Percentiles rank a stretch among this genome's conserved stretches.
Evolutionary conservation across 139 green algal genomes (phyloP).

Genomic region (Chlorella sp.): DNA sequence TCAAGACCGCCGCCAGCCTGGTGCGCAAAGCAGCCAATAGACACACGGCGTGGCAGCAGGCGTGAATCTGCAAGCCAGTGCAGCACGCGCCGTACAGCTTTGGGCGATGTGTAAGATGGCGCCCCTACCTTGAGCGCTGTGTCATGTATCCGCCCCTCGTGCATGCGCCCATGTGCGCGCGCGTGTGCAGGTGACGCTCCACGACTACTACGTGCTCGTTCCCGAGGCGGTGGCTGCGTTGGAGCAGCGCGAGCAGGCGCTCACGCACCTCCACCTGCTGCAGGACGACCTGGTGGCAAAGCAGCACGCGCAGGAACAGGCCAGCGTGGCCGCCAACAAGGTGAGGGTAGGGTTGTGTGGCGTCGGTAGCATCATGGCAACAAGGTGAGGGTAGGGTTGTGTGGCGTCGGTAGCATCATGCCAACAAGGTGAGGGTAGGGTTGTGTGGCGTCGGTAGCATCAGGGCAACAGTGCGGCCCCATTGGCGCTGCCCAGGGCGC

Average conservation of each 20-base stretch:
- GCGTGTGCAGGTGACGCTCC: constrained; percentile 34
- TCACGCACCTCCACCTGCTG: constrained; percentile 24
- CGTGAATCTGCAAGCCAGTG: too few relatives aligned
- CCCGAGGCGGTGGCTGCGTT: constrained; percentile 42
- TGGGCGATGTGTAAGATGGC: too few relatives aligned
- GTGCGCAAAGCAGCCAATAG: constrained; percentile 14
- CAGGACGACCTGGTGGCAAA: constrained; percentile 34
- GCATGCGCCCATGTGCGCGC: too few relatives aligned
- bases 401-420: not conserved
- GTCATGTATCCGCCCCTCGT: too few relatives aligned
- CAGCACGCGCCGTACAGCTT: too few relatives aligned
- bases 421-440: constrained; percentile 1
- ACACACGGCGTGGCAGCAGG: too few relatives aligned
- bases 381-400: constrained; percentile 3
- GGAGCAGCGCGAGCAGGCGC: constrained; percentile 34
- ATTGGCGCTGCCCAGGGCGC: too few relatives aligned
- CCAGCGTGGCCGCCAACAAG: not conserved
- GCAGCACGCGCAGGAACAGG: constrained; percentile 19
- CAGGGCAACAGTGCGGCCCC: not conserved
- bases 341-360: constrained; percentile 5
- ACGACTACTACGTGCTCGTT: constrained; percentile 42
- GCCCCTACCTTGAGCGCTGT: too few relatives aligned
- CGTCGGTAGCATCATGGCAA: not conserved
- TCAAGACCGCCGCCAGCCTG: constrained; percentile 31
- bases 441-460: not conserved